Percentiles rank a stretch among this genome's conserved stretches.
Evolutionary conservation across 345 rosid genomes (phyloP).

Genomic region (Populus nigra): DNA sequence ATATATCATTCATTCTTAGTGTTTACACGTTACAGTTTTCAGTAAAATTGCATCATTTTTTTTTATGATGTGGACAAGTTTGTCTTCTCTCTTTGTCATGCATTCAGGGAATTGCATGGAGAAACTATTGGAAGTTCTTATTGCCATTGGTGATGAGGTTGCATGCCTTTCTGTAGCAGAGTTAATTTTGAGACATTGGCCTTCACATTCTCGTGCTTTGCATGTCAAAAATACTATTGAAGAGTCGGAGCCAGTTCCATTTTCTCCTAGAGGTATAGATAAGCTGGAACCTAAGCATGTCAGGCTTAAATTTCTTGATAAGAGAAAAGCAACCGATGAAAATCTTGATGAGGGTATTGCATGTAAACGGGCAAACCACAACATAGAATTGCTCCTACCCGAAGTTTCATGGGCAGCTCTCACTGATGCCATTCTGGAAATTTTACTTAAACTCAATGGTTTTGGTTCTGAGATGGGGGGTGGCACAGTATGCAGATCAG

Average conservation of each 20-base stretch:
- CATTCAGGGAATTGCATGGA: conserved; percentile 97
- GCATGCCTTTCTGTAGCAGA: conserved; percentile 91
- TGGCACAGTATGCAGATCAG: conserved; percentile 46
- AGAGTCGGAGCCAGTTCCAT: conserved; percentile 71
- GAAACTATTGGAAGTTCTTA: conserved; percentile 94
- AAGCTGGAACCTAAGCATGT: conserved; percentile 79
- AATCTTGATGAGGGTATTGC: conserved; percentile 45
- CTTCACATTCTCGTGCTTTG: conserved; percentile 94
- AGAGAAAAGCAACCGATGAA: conserved; percentile 67
- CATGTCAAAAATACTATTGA: conserved; percentile 72
- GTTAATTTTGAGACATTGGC: conserved; percentile 96
- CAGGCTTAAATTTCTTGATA: conserved; percentile 80
- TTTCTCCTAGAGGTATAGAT: conserved; percentile 94
- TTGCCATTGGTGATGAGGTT: conserved; percentile 98
- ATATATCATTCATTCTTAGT: not conserved
- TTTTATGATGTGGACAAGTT: not conserved
- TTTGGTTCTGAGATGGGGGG: conserved; percentile 29
- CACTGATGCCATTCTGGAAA: conserved; percentile 59
- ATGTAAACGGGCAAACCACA: conserved; percentile 54
- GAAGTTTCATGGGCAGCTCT: conserved; percentile 80
- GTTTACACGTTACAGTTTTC: not conserved
- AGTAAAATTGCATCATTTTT: not conserved
- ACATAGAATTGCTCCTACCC: conserved; percentile 48
- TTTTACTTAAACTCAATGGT: conserved; percentile 52
- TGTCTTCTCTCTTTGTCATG: conserved; percentile 8